These are phyloP conservation scores for Madurella fahalii DNA, from an alignment of 2,329 filamentous ascomycete species.

Conservation along the genomic window DNA sequence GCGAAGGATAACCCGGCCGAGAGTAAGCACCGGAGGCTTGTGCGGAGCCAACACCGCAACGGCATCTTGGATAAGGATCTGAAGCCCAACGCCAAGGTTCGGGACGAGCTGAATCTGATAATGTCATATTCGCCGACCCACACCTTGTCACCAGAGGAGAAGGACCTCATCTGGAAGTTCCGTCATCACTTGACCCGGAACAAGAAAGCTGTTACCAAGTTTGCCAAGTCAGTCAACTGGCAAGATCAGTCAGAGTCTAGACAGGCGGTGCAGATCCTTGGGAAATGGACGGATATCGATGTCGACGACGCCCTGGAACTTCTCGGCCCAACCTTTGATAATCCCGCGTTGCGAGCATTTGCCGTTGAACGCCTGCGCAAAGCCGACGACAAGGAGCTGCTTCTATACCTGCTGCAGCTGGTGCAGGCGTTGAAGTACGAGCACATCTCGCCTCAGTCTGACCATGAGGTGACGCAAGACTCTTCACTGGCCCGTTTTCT, in stretches of 20 bases:
- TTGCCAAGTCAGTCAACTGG: conserved; percentile 98
- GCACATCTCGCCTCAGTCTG: conserved; percentile 60
- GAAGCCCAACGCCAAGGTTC: conserved; percentile 91
- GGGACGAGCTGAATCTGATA: conserved; percentile 88
- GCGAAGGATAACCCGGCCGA: conserved; percentile 90
- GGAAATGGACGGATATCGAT: conserved; percentile 94
- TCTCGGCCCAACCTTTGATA: conserved; percentile 87
- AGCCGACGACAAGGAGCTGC: conserved; percentile 84
- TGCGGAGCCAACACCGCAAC: conserved; percentile 84
- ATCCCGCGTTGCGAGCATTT: conserved; percentile 81
- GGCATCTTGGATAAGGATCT: conserved; percentile 92
- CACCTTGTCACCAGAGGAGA: conserved; percentile 81
- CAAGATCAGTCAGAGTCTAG: conserved; percentile 77
- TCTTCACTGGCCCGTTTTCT: conserved; percentile 88
- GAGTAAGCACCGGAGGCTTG: conserved; percentile 86
- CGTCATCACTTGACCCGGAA: conserved; percentile 89
- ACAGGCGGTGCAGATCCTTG: conserved; percentile 83
- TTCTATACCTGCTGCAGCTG: conserved; percentile 87
- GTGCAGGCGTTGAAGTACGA: conserved; percentile 97
- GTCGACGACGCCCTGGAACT: conserved; percentile 94
- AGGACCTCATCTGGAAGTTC: conserved; percentile 96
- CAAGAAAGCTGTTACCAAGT: conserved; percentile 90
- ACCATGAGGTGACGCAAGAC: conserved; percentile 62
- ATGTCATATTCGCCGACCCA: conserved; percentile 92
- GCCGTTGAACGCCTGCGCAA: conserved; percentile 89